Base-by-base conservation (phyloP, 805 yeast genomes). In the Lipomyces orientalis region DNA sequence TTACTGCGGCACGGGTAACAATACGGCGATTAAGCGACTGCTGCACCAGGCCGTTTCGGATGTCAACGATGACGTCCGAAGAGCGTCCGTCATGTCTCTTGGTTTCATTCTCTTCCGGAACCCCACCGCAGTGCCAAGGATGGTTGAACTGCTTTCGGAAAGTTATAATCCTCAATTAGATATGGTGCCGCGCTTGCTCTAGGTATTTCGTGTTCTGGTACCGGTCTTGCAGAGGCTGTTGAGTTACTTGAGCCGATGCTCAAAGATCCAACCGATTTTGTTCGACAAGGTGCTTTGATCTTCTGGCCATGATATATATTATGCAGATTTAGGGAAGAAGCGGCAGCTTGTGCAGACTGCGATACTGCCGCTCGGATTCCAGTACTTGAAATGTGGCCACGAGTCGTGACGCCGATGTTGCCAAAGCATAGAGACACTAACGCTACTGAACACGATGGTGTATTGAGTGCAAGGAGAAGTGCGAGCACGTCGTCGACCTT, bases 161-260 rank as follows among this genome's bases (percentile, higher is more conserved):
- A 91, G 97, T 0, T 98, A 95, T 79, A 95, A 95, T 78, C 97
- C 99, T 14, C 98, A 95, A 98, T 95, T 49, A 90, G 99, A 79
- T 95, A 95, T 77, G 99, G 99, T 82, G 91, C 98, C 39, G 97
- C 98, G 1, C 83, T 95, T 87, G 99, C 99, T 0, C 85, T 95
- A 71, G 99, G 98, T 80, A 91, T 95, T 70, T 88, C 98, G 2
- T 93, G 98, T 83, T 97, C 98, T 31, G 99, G 99, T 60, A 89
- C 95, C 76, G 95, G 93, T 2, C 81, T 90, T 64, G 87, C 88
- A 66, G 88, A 94, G 52, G 98, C 99, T 0, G 86, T 95, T 71
- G 97, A 93, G 67, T 93, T 95, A 19, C 85, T 95, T 72, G 97
- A 91, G 80, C 97, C 98, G 43, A 85, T 95, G 81, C 87, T 94